These are phyloP conservation scores for Microbotryum silenes-acaulis DNA, from an alignment of 1,284 basidiomycete species.

Conservation along the genomic window DNA sequence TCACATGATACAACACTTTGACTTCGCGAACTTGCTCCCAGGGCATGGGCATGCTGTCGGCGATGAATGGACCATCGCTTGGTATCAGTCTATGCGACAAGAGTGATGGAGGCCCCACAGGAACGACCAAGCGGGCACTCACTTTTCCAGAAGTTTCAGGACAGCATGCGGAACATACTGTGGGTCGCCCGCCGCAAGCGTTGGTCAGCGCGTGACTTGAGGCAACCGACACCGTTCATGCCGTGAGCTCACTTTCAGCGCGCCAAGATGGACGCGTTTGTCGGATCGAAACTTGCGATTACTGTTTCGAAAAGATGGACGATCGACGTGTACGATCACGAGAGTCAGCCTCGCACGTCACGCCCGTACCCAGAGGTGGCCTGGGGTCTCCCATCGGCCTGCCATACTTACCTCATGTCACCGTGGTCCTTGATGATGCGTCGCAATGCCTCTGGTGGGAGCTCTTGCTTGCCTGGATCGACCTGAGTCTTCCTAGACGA, in stretches of 20 bases:
- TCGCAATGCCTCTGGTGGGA: constrained; percentile 76
- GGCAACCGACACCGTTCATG: not conserved
- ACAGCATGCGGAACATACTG: constrained; percentile 84
- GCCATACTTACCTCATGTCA: constrained; percentile 70
- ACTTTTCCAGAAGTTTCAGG: constrained; percentile 95
- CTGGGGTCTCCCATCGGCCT: not conserved
- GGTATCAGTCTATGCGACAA: not conserved
- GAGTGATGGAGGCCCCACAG: no score
- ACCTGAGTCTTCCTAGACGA: constrained; percentile 81
- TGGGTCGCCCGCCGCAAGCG: not conserved
- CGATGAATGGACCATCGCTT: not conserved
- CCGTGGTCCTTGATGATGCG: constrained; percentile 96
- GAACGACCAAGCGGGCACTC: not conserved
- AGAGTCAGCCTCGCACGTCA: constrained; percentile 15
- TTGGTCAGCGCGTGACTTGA: not conserved
- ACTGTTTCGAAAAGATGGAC: constrained; percentile 29
- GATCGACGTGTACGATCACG: not conserved
- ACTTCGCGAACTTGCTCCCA: constrained; percentile 99
- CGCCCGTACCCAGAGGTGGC: constrained; percentile 49
- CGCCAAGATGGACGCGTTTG: constrained; percentile 60
- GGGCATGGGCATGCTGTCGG: constrained; percentile 72
- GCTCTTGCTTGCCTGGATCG: constrained; percentile 78
- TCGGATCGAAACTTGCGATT: constrained; percentile 76
- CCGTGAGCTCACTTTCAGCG: constrained; percentile 23
- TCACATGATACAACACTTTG: constrained; percentile 93